Evolutionary conservation across 169 alveolate species (phyloP), one percentile per base, ranked within the genome.

Genomic region (Eimeria maxima): DNA sequence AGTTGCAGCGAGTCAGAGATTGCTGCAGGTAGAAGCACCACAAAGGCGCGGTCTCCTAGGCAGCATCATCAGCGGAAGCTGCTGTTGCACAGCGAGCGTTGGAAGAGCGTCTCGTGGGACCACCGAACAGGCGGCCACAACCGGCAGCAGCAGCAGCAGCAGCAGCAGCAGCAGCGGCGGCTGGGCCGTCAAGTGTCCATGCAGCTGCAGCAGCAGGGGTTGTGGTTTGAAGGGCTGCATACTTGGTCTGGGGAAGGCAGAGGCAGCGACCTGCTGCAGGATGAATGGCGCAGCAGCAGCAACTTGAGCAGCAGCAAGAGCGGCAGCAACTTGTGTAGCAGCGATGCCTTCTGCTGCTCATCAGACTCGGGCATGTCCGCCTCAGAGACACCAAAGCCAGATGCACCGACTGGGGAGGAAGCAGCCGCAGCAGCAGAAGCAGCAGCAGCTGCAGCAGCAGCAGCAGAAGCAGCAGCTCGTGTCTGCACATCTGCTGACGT

Each of bases 131-230:
- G 88, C 33, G 67, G 88, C 13, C 91, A 53, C 57, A 47, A 53
- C 10, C 89, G 65, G 89, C 91, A 83, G 91, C 91, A 83, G 91
- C 74, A 81, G 60, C 90, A 81, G 90, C 90, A 81, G 71, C 90
- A 78, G 89, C 89, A 47, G 89, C 89, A 14, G 29, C 16, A 76
- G 33, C 88, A 76, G 88, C 88, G 20, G 69, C 65, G 60, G 71
- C 63, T 22, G 73, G 60, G 76, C 45, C 81, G 60, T 13, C 81
- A 86, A 33, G 80, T 60, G 44, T 33, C 93, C 3, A 7, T 86
- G 93, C 80, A 55, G 76, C 80, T 86, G 81, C 93, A 86, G 93
- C 93, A 86, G 93, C 93, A 86, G 57, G 93, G 93, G 16, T 50
- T 86, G 81, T 86, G 93, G 93, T 86, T 86, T 86, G 93, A 86